Base-by-base conservation (phyloP, 1,284 basidiomycete species). In the Leccinum fuscescens region DNA sequence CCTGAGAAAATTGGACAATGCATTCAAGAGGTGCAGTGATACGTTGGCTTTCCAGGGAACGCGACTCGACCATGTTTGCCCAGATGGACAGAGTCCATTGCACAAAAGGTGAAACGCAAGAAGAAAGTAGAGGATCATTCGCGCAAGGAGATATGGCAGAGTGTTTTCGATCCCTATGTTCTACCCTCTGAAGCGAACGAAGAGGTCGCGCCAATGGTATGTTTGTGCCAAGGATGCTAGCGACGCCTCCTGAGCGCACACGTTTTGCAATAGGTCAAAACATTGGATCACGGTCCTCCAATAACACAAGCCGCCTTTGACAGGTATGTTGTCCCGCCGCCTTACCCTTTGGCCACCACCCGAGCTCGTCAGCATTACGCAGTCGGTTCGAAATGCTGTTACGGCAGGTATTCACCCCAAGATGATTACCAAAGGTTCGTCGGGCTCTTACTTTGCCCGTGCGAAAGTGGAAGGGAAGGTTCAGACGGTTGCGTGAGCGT, bases 391-490 rank as follows among this genome's bases (percentile, higher is more conserved):
- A 67, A 78, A 75, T 58, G 89, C 91, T 11, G 92, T 95, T 67
- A 65, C 76, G 4, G 86, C 88, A 37, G 91, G 90, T 14, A 81
- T 93, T 52, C 92, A 95, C 67, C 93, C 93, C 2, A 93, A 93
- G 72, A 90, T 95, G 83, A 95, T 94, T 58, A 76, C 82, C 4
- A 93, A 93, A 68, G 93, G 93, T 9, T 93, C 90, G 3, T 92
- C 89, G 12, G 93, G 93, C 0, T 92, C 89, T 54, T 95, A 95
- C 74, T 95, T 94, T 75, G 90, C 90, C 22, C 83, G 90, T 61
- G 85, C 87, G 0, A 91, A 88, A 74, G 76, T 81, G 29, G 88
- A 91, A 15, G 87, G 85, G 15, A 78, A 79, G 46, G 81, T 91
- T 6, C 87, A 90, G 64, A 93, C 89, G 15, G 85, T 93, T 39